Evolutionary conservation across 208 protist genomes (phyloP), one percentile per base, ranked within the genome.

Genomic region (Wallacemonas collosoma): DNA sequence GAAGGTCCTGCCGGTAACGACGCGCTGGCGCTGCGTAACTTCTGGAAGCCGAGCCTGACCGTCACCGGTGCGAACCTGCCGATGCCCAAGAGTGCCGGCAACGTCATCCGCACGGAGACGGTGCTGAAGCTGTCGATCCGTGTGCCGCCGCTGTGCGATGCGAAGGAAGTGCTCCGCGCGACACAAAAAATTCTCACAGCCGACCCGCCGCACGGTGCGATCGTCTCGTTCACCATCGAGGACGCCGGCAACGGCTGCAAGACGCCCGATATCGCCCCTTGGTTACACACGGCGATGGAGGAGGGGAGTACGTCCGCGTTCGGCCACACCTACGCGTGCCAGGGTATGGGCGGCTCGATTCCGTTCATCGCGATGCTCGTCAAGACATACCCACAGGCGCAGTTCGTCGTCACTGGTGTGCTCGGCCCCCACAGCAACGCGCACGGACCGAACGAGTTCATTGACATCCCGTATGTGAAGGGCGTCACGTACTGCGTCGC

Each of bases 391-490:
- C 95, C 95, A n/a, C 55, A 87, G 26, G 93, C 97, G 35, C 93
- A 98, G 85, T 98, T 99, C 69, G 66, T 98, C 3, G 90, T 99
- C 35, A 98, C 97, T 0, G 97, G 97, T 66, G 72, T 98, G 1
- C 78, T 98, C 2, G 96, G 94, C 41, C 95, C 96, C 53, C 71
- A 87, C 68, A 95, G 84, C 71, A 98, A 98, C 74, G 94, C 94
- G 15, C 97, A 99, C 73, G 97, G 97, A 36, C 96, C 96, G 17
- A 98, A 99, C 75, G 97, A 99, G 79, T 98, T 98, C 72, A 73
- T 98, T 7, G 80, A 98, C 71, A 86, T 99, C 53, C 61, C 75
- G 3, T 98, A 91, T 63, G 82, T 75, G 7, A 98, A 98, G 79
- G 90, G 93, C 47, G 2, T 99, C 8, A 98, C 89, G 14, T 62